These are phyloP conservation scores for Mucor ambiguus DNA, from an alignment of 371 early-diverging fungal genomes.

Conservation along the genomic window DNA sequence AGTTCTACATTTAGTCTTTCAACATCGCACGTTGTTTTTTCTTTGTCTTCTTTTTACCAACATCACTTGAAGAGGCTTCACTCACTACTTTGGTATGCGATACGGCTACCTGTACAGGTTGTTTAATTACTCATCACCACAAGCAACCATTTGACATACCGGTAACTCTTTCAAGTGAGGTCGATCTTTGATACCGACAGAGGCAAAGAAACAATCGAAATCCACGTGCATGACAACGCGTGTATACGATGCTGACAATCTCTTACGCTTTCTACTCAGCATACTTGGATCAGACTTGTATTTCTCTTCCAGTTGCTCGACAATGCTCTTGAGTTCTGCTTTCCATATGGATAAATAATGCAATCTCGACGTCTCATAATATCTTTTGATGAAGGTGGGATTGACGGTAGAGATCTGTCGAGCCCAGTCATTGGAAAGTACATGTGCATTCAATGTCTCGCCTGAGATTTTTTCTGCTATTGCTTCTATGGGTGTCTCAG, in stretches of 20 bases:
- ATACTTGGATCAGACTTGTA: conserved; percentile 13
- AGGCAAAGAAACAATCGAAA: conserved; percentile 94
- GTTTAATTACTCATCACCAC: not conserved
- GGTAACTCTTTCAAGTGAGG: conserved; percentile 69
- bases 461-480: not conserved
- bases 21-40: conserved; percentile 10
- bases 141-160: conserved; percentile 39
- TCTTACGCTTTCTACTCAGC: conserved; percentile 7
- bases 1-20: conserved; percentile 1
- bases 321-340: conserved; percentile 67
- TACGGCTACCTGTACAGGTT: conserved; percentile 37
- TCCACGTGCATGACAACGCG: conserved; percentile 76
- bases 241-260: not conserved
- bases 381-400: conserved; percentile 75
- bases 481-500: not conserved
- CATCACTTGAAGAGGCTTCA: conserved; percentile 44
- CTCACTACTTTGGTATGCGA: conserved; percentile 37
- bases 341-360: conserved; percentile 87
- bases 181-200: conserved; percentile 71
- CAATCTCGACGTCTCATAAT: conserved; percentile 79
- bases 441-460: conserved; percentile 19
- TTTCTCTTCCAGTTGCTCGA: conserved; percentile 40
- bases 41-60: conserved; percentile 30
- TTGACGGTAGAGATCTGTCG: conserved; percentile 32
- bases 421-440: conserved; percentile 49